These are phyloP conservation scores for Adansonia gregorii DNA, from an alignment of 441 rosid species.

Conservation along the genomic window DNA sequence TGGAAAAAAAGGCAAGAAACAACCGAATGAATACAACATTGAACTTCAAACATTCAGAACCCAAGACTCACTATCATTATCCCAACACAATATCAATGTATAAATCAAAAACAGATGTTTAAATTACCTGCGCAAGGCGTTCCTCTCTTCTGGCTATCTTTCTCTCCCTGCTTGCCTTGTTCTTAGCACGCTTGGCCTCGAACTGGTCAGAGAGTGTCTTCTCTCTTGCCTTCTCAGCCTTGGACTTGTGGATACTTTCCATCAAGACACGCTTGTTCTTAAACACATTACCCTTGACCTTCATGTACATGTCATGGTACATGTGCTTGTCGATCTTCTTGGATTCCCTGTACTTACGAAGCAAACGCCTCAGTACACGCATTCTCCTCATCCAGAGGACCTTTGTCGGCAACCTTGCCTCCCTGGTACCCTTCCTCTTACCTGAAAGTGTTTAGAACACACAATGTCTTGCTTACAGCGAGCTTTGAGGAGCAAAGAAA, in stretches of 20 bases:
- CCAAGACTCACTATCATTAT: not conserved
- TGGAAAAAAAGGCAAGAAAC: not conserved
- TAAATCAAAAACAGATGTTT: not conserved
- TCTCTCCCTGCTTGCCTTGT: constrained; percentile 85
- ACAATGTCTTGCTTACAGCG: not conserved
- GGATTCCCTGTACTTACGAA: no score
- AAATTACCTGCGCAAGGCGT: constrained; percentile 45
- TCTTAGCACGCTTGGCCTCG: constrained; percentile 83
- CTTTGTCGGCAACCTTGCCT: constrained; percentile 84
- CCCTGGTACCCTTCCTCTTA: constrained; percentile 91
- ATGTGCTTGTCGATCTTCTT: constrained; percentile 85
- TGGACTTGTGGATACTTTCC: constrained; percentile 84
- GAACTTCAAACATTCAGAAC: not conserved
- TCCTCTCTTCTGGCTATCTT: constrained; percentile 80
- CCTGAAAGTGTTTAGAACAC: constrained; percentile 42
- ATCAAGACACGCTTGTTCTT: constrained; percentile 86
- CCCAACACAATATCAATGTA: not conserved
- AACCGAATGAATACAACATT: not conserved
- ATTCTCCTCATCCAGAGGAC: constrained; percentile 55
- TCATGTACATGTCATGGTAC: constrained; percentile 92
- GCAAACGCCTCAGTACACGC: no score
- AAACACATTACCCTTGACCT: constrained; percentile 81
- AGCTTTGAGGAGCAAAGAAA: not conserved
- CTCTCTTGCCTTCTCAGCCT: constrained; percentile 87
- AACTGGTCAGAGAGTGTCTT: constrained; percentile 83